Percentiles rank a stretch among this genome's conserved stretches.
These are phyloP conservation scores for Penicillium antarcticum DNA, from an alignment of 495 filamentous ascomycete genomes.

Conservation along the genomic window DNA sequence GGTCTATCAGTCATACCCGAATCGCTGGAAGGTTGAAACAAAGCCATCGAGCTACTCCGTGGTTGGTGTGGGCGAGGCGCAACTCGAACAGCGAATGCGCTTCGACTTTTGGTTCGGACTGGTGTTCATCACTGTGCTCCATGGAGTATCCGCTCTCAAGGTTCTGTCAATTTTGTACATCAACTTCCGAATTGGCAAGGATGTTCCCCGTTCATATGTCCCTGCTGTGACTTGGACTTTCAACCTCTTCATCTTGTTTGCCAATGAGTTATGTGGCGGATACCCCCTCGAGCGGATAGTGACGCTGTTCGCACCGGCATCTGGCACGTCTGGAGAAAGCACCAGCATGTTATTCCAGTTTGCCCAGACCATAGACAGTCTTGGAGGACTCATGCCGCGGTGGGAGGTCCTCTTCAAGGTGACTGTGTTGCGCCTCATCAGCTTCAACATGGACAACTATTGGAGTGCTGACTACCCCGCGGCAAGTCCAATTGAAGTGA, in stretches of 20 bases:
- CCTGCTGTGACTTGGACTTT: conserved; percentile 87
- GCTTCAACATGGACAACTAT: conserved; percentile 96
- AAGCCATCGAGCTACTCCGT: conserved; percentile 21
- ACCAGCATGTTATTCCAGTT: conserved; percentile 46
- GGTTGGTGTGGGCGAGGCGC: conserved; percentile 56
- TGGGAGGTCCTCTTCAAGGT: conserved; percentile 98
- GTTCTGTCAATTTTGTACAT: conserved; percentile 72
- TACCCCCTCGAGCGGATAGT: conserved; percentile 68
- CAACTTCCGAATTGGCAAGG: conserved; percentile 77
- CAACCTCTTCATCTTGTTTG: conserved; percentile 81
- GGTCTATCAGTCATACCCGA: conserved; percentile 53
- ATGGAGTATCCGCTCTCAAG: conserved; percentile 84
- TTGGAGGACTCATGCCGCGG: conserved; percentile 76
- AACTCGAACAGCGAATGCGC: conserved; percentile 69
- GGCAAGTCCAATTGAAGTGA: conserved; percentile 79
- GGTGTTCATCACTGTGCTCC: conserved; percentile 71
- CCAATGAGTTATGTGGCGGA: conserved; percentile 79
- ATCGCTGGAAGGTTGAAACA: conserved; percentile 5
- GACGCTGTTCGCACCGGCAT: conserved; percentile 41
- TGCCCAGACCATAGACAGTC: conserved; percentile 66
- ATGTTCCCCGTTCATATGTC: conserved; percentile 62
- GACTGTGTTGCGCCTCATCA: conserved; percentile 87
- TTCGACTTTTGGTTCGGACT: conserved; percentile 85
- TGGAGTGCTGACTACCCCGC: conserved; percentile 74
- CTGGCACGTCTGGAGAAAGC: conserved; percentile 22